Evolutionary conservation across 2,329 filamentous ascomycete genomes (phyloP), one percentile per base, ranked within the genome.

Genomic region (Xylaria sp.): DNA sequence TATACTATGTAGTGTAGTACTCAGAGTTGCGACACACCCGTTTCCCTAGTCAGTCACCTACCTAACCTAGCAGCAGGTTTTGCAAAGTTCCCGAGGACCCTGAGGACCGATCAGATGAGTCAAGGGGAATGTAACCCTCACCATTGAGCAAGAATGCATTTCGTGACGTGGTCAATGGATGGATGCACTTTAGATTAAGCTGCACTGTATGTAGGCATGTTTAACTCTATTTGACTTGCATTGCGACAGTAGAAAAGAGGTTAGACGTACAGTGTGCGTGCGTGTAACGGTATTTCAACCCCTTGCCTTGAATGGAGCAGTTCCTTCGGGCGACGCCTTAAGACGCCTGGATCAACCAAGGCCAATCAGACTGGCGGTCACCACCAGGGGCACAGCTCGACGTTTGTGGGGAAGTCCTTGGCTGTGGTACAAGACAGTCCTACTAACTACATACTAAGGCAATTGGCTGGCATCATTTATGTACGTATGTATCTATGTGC

Each of bases 341-440:
- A 43, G 43, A 36, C 36, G 36, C 36, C 36, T 45, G 10, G n/a
- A 28, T 18, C 41, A 58, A 8, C 53, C 34, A 39, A 18, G 28
- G 58, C 67, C 68, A 70, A 70, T 63, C 61, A 58, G 32, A 53
- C 63, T 32, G 5, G 43, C 41, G 55, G 64, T 63, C 64, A 56
- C 63, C 45, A 25, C 18, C 57, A 62, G 60, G 64, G 67, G 61
- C 41, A 46, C 56, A 60, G 53, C 61, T 50, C 23, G 55, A 32
- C 30, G 63, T 53, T 41, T 68, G 62, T 68, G 66, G 66, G 66
- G 66, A 68, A 68, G 66, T 62, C 57, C 66, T 68, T 36, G 45
- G 4, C 62, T 59, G 53, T 23, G 32, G 61, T 32, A 15, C 15
- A 15, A 48, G 60, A n/a, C n/a, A 48, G 32, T 48, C 52, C 41